phyloP scores from a whole-genome alignment of 345 rosid genomes.

The Eucalyptus leucophloia region DNA sequence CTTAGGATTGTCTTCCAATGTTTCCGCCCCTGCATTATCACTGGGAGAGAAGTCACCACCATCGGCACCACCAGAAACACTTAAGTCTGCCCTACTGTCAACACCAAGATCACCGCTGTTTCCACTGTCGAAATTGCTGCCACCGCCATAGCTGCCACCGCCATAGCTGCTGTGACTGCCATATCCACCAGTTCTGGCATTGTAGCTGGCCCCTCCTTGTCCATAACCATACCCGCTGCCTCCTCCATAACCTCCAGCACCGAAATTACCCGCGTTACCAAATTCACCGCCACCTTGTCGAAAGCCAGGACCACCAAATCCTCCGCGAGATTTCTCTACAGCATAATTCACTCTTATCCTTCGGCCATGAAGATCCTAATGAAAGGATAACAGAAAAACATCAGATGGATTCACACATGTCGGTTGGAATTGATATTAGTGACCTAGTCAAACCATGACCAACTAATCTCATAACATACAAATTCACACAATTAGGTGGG shows the following conservation, averaged over 20 bases:
- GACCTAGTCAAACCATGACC: neutral
- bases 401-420: neutral
- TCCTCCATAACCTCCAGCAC: neutral
- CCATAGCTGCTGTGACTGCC: neutral
- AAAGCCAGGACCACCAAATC: neutral
- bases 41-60: slow-evolving; percentile 7
- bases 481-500: neutral
- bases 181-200: slow-evolving; percentile 3
- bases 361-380: slow-evolving; percentile 67
- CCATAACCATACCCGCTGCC: slow-evolving; percentile 8
- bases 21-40: neutral
- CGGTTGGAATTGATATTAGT: neutral
- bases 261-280: neutral
- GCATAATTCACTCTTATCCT: slow-evolving; percentile 65
- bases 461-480: neutral
- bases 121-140: neutral
- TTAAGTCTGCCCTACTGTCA: neutral
- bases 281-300: neutral
- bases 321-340: slow-evolving; percentile 31
- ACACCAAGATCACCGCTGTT: neutral
- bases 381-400: neutral
- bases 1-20: neutral
- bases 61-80: slow-evolving; percentile 1
- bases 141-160: neutral
- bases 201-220: slow-evolving; percentile 12